Percentiles rank a stretch among this genome's conserved stretches.
Conservation (phyloP, 306 rosid genomes). For the Carpinus fangiana region DNA sequence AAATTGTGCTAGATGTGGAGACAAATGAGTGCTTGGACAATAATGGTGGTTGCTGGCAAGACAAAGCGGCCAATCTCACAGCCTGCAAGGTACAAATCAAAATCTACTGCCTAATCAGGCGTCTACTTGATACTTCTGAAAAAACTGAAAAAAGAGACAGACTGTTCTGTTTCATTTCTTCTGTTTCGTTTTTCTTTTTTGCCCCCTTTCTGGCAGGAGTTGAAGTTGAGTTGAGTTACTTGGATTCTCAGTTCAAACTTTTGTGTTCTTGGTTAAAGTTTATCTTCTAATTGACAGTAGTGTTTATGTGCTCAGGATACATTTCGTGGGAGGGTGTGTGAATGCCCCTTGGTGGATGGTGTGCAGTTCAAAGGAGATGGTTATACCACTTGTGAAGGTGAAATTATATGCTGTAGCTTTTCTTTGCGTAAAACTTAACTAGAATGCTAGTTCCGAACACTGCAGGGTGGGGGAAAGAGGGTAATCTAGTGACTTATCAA, state of each 20-base stretch:
- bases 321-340: slow-evolving; percentile 96
- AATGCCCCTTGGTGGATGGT: slow-evolving; percentile 94
- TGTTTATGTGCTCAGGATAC: slow-evolving; percentile 68
- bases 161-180: not conserved
- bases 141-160: not conserved
- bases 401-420: slow-evolving; percentile 17
- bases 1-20: slow-evolving; percentile 72
- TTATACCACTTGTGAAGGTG: slow-evolving; percentile 86
- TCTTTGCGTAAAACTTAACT: not conserved
- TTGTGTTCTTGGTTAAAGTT: not conserved
- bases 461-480: not conserved
- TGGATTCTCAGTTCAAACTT: not conserved
- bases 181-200: slow-evolving; percentile 1
- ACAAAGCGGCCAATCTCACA: slow-evolving; percentile 77
- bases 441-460: not conserved
- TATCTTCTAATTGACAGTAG: slow-evolving; percentile 13
- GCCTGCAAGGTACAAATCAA: slow-evolving; percentile 85
- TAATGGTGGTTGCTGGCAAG: slow-evolving; percentile 94
- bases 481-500: not conserved
- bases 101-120: slow-evolving; percentile 16
- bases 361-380: slow-evolving; percentile 99
- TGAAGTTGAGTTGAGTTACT: not conserved
- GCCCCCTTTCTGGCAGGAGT: not conserved
- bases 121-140: not conserved
- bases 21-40: slow-evolving; percentile 95